phyloP scores from a whole-genome alignment of 1,284 basidiomycete species.

The Sporisorium reilianum region DNA sequence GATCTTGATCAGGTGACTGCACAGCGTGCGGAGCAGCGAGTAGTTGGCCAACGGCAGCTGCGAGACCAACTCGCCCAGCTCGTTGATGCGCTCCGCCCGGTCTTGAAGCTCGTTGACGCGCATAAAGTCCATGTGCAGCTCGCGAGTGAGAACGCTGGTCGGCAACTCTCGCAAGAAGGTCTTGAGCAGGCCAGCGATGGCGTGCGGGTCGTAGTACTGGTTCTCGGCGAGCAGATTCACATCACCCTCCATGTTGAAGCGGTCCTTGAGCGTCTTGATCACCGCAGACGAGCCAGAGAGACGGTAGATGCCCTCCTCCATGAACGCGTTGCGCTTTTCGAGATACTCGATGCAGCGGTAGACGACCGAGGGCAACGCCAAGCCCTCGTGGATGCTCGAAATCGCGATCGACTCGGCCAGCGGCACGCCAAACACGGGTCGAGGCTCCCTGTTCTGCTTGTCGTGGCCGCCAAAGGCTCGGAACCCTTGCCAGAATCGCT shows the following conservation, averaged over 20 bases:
- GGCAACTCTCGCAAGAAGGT: slow-evolving; percentile 65
- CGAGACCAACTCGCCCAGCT: slow-evolving; percentile 86
- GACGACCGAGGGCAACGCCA: slow-evolving; percentile 90
- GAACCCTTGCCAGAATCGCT: slow-evolving; percentile 64
- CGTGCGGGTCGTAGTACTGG: slow-evolving; percentile 61
- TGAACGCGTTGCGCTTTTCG: slow-evolving; percentile 83
- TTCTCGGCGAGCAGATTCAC: slow-evolving; percentile 63
- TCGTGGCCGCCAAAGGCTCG: slow-evolving; percentile 47
- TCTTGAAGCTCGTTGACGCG: slow-evolving; percentile 79
- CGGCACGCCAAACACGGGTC: slow-evolving; percentile 86
- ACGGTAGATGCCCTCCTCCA: slow-evolving; percentile 97
- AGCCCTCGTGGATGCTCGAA: slow-evolving; percentile 78
- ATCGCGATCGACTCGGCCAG: slow-evolving; percentile 88
- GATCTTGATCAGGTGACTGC: slow-evolving; percentile 94
- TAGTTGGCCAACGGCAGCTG: slow-evolving; percentile 92
- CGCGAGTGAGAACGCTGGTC: slow-evolving; percentile 61
- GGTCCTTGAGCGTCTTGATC: slow-evolving; percentile 91
- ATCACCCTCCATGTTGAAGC: slow-evolving; percentile 80
- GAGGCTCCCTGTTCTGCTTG: slow-evolving; percentile 45
- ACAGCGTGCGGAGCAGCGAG: slow-evolving; percentile 88
- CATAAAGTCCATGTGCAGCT: slow-evolving; percentile 64
- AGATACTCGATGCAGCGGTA: slow-evolving; percentile 79
- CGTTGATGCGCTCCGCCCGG: slow-evolving; percentile 85
- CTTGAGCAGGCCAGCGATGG: slow-evolving; percentile 66
- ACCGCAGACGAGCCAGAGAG: slow-evolving; percentile 76